Evolutionary conservation across 805 yeast species (phyloP).

Genomic region (Candida nanaspora): DNA sequence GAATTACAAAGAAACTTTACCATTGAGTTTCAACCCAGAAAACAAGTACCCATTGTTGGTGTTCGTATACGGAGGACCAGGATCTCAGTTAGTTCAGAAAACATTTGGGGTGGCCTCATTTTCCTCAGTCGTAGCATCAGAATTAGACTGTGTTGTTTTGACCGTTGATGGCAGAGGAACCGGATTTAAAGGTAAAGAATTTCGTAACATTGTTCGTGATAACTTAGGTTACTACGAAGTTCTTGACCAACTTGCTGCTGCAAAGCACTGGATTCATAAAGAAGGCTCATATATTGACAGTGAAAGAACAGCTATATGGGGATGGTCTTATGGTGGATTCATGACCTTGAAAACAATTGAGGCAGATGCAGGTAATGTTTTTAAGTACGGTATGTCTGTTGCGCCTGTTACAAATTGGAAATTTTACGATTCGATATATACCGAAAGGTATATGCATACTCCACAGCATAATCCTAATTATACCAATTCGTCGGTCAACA

Average conservation of each 20-base stretch:
- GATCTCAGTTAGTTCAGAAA: slow-evolving; percentile 74
- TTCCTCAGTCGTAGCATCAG: slow-evolving; percentile 71
- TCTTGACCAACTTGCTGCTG: slow-evolving; percentile 81
- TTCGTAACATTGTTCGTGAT: slow-evolving; percentile 75
- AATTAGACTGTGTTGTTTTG: slow-evolving; percentile 76
- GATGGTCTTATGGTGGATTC: slow-evolving; percentile 87
- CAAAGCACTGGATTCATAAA: slow-evolving; percentile 56
- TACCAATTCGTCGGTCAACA: slow-evolving; percentile 35
- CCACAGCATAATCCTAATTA: slow-evolving; percentile 50
- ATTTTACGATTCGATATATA: slow-evolving; percentile 69
- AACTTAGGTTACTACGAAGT: slow-evolving; percentile 79
- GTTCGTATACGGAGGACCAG: slow-evolving; percentile 94
- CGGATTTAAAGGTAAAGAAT: slow-evolving; percentile 75
- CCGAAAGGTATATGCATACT: slow-evolving; percentile 66
- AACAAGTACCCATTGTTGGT: slow-evolving; percentile 80
- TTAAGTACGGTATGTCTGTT: slow-evolving; percentile 73
- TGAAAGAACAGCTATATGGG: slow-evolving; percentile 65
- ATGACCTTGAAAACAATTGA: slow-evolving; percentile 69
- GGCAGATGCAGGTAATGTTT: slow-evolving; percentile 50
- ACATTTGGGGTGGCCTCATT: slow-evolving; percentile 52
- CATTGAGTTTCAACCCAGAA: slow-evolving; percentile 55
- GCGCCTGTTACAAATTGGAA: slow-evolving; percentile 84
- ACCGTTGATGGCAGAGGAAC: slow-evolving; percentile 98
- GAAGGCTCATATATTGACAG: slow-evolving; percentile 37
- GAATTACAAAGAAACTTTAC: slow-evolving; percentile 71